Base-by-base conservation (phyloP, 495 filamentous ascomycete species). In the Aspergillus avenaceus region DNA sequence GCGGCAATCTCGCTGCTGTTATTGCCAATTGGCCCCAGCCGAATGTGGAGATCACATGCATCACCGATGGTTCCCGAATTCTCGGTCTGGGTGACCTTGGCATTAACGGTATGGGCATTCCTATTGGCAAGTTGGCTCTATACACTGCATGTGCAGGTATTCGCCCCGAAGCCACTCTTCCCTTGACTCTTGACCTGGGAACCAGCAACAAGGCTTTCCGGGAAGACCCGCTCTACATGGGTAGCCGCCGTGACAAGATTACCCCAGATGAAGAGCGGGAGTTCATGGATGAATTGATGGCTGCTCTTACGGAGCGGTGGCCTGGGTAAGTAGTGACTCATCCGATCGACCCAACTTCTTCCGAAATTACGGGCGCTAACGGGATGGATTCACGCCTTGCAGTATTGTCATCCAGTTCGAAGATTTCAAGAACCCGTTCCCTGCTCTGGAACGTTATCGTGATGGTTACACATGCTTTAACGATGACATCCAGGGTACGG, bases 401-500 rank as follows among this genome's bases (percentile, higher is more conserved):
- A 83, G 89, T 50, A 95, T 98, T 75, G 84, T 98, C 46, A 88
- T 98, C 53, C 93, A 98, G 68, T 98, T 96, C 56, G 93, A 98
- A 71, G 93, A 98, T 55, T 97, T 96, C 73, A 96, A 98, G 79
- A 96, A 91, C 56, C 93, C 93, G 12, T 98, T 98, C 82, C 87
- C 89, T 48, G 89, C 92, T 41, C 78, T 98, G 32, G 85, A 95
- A 66, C 81, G 90, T 37, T 97, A 97, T 66, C 85, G 85, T 40
- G 80, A 87, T 58, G 81, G 76, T 44, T 91, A 95, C 73, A 95
- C 90, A 64, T 92, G 87, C 75, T 98, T 98, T 81, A 98, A 98
- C 62, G 93, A 98, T 62, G 93, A 98, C 61, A 92, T 98, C 63
- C 93, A 97, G 77, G 93, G 93, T 59, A 98, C 93, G 58, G 93